phyloP scores from a whole-genome alignment of 139 green algal species.

The Tetraselmis striata region DNA sequence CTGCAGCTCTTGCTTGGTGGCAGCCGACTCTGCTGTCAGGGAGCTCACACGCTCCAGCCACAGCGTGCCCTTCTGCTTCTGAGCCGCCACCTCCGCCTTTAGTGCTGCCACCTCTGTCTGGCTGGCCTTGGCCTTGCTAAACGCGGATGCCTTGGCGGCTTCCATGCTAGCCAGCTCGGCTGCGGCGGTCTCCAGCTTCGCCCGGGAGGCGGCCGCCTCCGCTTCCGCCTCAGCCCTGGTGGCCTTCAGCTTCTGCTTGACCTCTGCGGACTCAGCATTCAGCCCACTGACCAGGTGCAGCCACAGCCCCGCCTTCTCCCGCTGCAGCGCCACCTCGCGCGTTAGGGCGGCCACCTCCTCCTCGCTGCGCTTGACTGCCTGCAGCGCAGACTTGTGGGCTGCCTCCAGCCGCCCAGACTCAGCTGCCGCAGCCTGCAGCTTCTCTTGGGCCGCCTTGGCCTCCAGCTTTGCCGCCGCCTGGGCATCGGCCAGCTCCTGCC shows the following conservation, averaged over 20 bases:
- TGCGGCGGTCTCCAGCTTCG: not conserved
- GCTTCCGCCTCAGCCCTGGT: not conserved
- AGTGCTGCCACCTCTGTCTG: not conserved
- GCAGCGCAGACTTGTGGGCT: not conserved
- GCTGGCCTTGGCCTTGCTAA: not conserved
- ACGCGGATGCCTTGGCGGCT: not conserved
- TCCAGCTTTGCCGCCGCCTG: not conserved
- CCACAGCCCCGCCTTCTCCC: not conserved
- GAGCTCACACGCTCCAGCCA: not conserved
- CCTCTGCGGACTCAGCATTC: not conserved
- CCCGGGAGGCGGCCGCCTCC: too few relatives aligned
- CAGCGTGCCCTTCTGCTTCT: not conserved
- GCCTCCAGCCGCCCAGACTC: not conserved
- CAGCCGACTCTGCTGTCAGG: not conserved
- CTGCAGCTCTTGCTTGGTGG: not conserved
- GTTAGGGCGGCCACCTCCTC: not conserved
- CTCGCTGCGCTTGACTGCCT: not conserved
- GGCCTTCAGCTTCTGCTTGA: not conserved
- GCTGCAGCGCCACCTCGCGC: not conserved
- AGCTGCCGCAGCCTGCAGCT: not conserved
- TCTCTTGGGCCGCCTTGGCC: not conserved
- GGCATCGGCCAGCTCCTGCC: not conserved
- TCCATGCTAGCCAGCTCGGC: not conserved
- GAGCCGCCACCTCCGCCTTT: not conserved
- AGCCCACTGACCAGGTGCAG: not conserved